These are phyloP conservation scores for Haberlea rhodopensis DNA, from an alignment of 257 asterid species.

Conservation along the genomic window DNA sequence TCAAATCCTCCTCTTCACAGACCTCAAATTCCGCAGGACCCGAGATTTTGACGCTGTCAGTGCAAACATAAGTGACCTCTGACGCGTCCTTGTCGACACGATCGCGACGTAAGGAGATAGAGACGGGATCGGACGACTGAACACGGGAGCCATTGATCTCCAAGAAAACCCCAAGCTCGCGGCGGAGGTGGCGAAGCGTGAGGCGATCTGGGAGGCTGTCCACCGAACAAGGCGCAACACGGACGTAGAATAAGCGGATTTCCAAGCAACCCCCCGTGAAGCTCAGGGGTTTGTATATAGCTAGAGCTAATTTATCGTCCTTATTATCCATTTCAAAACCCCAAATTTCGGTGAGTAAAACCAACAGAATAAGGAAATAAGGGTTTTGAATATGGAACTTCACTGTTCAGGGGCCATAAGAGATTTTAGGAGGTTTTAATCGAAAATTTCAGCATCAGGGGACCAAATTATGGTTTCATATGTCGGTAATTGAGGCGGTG, in stretches of 20 bases:
- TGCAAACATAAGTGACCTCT: constrained; percentile 85
- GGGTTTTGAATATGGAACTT: background rate
- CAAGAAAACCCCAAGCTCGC: constrained; percentile 51
- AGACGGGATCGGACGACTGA: constrained; percentile 55
- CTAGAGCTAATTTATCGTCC: constrained; percentile 46
- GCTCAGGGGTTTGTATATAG: constrained; percentile 42
- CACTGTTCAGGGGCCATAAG: constrained; percentile 17
- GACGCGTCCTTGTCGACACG: constrained; percentile 61
- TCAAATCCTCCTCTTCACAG: constrained; percentile 48
- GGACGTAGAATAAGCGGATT: constrained; percentile 62
- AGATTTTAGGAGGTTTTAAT: background rate
- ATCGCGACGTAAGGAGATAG: constrained; percentile 60
- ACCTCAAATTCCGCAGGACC: constrained; percentile 86
- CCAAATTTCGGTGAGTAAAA: constrained; percentile 18
- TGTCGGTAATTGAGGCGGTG: constrained; percentile 10
- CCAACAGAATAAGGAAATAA: constrained; percentile 3
- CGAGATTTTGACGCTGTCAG: constrained; percentile 65
- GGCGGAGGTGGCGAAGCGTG: constrained; percentile 57
- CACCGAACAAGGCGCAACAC: constrained; percentile 57
- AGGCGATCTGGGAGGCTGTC: constrained; percentile 55
- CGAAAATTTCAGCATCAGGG: background rate
- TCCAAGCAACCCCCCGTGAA: constrained; percentile 67
- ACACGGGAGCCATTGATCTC: constrained; percentile 60
- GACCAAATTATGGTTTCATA: constrained; percentile 21
- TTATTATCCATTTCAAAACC: constrained; percentile 44